Conservation (phyloP, 257 asterid genomes). For the Linaria vulgaris region DNA sequence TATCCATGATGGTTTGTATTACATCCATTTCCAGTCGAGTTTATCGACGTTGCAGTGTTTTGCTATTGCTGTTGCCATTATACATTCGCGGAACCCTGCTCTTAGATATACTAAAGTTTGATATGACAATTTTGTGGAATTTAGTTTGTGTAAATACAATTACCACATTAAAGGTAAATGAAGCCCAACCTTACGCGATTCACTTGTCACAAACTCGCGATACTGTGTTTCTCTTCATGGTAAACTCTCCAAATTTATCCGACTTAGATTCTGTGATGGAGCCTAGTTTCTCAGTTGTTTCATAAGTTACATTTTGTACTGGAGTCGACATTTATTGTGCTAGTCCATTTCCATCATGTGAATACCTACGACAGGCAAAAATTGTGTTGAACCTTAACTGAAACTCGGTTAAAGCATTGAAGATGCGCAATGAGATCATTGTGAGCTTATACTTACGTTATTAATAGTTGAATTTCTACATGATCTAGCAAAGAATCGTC, state of each 20-base stretch:
- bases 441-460: too few species aligned
- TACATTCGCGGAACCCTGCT: conserved; percentile 58
- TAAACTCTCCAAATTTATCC: conserved; percentile 16
- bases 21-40: conserved; percentile 65
- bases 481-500: too few species aligned
- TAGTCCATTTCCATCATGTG: too few species aligned
- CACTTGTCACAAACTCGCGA: neutral
- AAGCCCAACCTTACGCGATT: neutral
- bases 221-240: neutral
- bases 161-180: neutral
- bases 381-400: too few species aligned
- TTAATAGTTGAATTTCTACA: too few species aligned
- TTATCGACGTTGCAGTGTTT: conserved; percentile 78
- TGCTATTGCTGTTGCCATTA: conserved; percentile 73
- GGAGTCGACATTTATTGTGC: neutral
- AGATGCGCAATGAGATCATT: too few species aligned
- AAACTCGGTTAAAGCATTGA: too few species aligned
- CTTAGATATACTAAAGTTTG: conserved; percentile 54
- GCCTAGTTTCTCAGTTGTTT: conserved; percentile 18
- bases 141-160: conserved; percentile 27
- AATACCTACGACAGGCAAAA: too few species aligned
- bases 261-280: conserved; percentile 12
- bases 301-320: neutral
- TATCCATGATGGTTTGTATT: conserved; percentile 64
- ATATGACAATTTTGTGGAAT: conserved; percentile 19